Evolutionary conservation across 768 basidiomycete species (phyloP), one percentile per base, ranked within the genome.

Genomic region (Phaffia tasmanica): DNA sequence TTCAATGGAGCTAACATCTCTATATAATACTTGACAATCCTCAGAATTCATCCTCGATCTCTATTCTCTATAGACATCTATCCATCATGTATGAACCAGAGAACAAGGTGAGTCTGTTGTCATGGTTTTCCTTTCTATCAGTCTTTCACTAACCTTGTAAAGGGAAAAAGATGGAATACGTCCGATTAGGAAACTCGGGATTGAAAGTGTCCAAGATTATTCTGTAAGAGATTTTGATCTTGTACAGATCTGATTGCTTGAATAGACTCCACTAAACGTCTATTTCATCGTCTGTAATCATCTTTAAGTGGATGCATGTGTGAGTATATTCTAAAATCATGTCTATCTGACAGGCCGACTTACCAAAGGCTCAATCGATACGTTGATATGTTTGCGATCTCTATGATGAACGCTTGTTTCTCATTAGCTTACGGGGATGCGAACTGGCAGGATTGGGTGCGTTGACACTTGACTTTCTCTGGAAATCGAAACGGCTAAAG

Each of bases 181-280:
- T 65, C 6, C 64, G 64, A 6, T 56, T 65, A 19, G 64, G 64
- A 1, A 50, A 47, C 25, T 66, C 65, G 2, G 65, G 65, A 19
- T 47, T 66, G 35, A 66, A 66, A 21, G 58, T 61, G 25, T 66
- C 65, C 0, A 35, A 66, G 59, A 48, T 66, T 57, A 66, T 66
- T 49, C 59, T 66, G 65, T 65, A 25, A 58, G 49, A 21, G 25
- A n/a, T 42, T 42, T 42, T 11, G 35, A 42, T 42, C 35, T 42
- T 42, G 4, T 11, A 42, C 4, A 42, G 35, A 11, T 42, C 35
- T 42, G 11, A 11, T 42, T 11, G 11, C 35, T 42, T 42, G 35
- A 42, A 42, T 11, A 5, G 4, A 11, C 11, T 11, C 11, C 6
- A 5, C 11, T 42, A 42, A 11, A 42, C 35, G 11, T 42, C 6